phyloP scores from a whole-genome alignment of 495 filamentous ascomycete species.

The Penicillium lividum region DNA sequence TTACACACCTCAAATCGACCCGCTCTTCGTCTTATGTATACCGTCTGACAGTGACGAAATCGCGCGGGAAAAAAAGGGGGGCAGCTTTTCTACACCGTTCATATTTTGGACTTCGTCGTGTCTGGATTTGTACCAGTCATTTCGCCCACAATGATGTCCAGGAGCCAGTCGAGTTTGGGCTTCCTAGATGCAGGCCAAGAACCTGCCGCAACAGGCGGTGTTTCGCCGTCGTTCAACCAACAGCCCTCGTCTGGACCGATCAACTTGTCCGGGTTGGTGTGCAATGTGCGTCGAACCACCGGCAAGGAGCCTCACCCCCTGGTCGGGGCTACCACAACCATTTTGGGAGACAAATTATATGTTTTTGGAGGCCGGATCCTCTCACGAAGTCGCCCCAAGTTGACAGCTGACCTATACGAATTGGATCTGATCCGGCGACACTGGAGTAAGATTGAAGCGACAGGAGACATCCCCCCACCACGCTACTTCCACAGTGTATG shows the following conservation, averaged over 20 bases:
- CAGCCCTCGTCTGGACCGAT: constrained; percentile 48
- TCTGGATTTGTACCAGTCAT: neutral
- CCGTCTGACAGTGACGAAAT: constrained; percentile 4
- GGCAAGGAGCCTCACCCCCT: constrained; percentile 87
- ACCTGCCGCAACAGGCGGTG: constrained; percentile 25
- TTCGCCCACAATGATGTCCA: constrained; percentile 41
- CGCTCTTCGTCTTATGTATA: constrained; percentile 11
- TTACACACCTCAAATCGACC: constrained; percentile 12
- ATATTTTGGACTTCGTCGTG: neutral
- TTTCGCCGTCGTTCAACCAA: constrained; percentile 36
- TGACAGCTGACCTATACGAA: constrained; percentile 90
- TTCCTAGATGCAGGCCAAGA: constrained; percentile 40
- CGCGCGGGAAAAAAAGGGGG: constrained; percentile 4
- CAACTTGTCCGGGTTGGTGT: constrained; percentile 84
- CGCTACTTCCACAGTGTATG: constrained; percentile 98
- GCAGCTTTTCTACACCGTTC: neutral
- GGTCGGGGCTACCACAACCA: constrained; percentile 93
- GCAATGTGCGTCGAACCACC: constrained; percentile 89
- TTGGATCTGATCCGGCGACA: constrained; percentile 87
- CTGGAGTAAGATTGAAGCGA: constrained; percentile 85
- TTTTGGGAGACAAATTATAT: constrained; percentile 91
- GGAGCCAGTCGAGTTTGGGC: constrained; percentile 49
- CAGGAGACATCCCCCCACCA: constrained; percentile 82
- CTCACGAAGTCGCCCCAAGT: constrained; percentile 74
- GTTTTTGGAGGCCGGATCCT: constrained; percentile 92